Evolutionary conservation across 139 green algal genomes (phyloP).

Genomic region (Chlorella sp.): DNA sequence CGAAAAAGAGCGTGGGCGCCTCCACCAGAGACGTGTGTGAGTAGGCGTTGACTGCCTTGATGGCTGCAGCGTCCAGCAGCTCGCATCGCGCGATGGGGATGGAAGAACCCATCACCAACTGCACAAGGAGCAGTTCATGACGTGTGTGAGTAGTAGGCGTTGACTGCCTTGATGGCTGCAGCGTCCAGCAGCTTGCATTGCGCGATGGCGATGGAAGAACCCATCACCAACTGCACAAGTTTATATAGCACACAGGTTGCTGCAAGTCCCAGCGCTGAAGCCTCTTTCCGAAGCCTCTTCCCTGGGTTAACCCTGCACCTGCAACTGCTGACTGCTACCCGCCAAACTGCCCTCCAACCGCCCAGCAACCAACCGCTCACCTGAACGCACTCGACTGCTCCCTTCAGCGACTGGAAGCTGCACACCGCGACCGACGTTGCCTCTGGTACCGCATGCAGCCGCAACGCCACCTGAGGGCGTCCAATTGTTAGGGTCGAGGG

Average conservation of each 20-base stretch:
- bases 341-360: background rate
- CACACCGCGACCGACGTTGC: slow-evolving; percentile 43
- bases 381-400: slow-evolving; percentile 41
- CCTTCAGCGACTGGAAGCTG: slow-evolving; percentile 33
- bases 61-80: slow-evolving; percentile 46
- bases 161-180: slow-evolving; percentile 37
- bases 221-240: too few relatives aligned
- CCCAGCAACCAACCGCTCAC: background rate
- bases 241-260: too few relatives aligned
- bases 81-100: slow-evolving; percentile 62
- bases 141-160: slow-evolving; percentile 50
- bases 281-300: too few relatives aligned
- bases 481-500: too few relatives aligned
- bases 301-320: too few relatives aligned
- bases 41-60: slow-evolving; percentile 54
- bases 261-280: too few relatives aligned
- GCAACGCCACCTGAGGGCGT: slow-evolving; percentile 29
- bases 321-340: too few relatives aligned
- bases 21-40: slow-evolving; percentile 29
- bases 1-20: slow-evolving; percentile 61
- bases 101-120: too few relatives aligned
- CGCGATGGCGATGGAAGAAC: slow-evolving; percentile 52
- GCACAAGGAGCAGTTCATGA: too few relatives aligned
- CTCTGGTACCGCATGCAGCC: slow-evolving; percentile 44
- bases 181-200: slow-evolving; percentile 63